A percentile compares a stretch with the other conserved stretches of the same genome.
Evolutionary conservation across 2,329 filamentous ascomycete genomes (phyloP).

Genomic region (Lasiodiplodia sp.): DNA sequence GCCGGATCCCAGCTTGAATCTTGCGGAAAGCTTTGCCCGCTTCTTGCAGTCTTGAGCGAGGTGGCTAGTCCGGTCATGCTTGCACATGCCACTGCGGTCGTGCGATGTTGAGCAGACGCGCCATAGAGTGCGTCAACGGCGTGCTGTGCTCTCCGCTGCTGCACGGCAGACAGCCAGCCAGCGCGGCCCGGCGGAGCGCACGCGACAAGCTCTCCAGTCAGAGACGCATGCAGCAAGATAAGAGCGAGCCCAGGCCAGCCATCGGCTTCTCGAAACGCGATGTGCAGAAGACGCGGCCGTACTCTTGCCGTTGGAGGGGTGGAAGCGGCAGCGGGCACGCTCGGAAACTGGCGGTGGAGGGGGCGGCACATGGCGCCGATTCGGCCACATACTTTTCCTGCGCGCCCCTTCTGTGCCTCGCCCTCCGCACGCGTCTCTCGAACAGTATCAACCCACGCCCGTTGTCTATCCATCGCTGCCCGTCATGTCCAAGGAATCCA

Average conservation of each 20-base stretch:
- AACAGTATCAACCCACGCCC: slow-evolving; percentile 26
- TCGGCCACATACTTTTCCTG: slow-evolving; percentile 2
- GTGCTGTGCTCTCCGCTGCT: background rate
- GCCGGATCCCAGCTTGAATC: background rate
- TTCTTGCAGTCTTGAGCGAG: background rate
- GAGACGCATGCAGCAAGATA: background rate
- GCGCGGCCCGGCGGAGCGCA: background rate
- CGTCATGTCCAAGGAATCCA: slow-evolving; percentile 26
- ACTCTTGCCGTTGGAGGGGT: background rate
- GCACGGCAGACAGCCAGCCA: background rate
- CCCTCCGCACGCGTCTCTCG: slow-evolving; percentile 18
- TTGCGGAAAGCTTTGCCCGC: background rate
- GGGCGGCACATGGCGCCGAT: background rate
- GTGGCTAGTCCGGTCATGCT: background rate
- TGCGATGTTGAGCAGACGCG: background rate
- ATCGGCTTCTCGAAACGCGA: background rate
- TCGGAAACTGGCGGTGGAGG: slow-evolving; percentile 5
- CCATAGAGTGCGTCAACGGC: slow-evolving; percentile 4
- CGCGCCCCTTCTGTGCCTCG: slow-evolving; percentile 8
- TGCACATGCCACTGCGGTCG: background rate
- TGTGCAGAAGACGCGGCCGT: slow-evolving; percentile 10
- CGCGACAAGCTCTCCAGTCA: background rate
- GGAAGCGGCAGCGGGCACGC: background rate
- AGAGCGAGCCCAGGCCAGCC: background rate
- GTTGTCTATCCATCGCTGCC: background rate